Conservation (phyloP, 192 early-diverging fungal genomes). For the Geosiphon pyriformis region DNA sequence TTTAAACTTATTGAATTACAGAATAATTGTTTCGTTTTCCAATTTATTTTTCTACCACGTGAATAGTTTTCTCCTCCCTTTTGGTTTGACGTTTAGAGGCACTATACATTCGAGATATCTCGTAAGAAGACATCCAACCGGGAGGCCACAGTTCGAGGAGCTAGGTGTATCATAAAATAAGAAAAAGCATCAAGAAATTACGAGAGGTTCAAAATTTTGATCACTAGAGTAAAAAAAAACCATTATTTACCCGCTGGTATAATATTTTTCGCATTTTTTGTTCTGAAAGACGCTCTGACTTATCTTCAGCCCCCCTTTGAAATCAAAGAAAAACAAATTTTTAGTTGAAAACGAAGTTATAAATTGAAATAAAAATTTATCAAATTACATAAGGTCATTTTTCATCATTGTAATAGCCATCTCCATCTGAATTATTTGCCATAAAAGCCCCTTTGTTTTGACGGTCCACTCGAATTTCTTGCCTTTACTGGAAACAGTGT, state of each 20-base stretch:
- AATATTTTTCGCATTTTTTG: slow-evolving; percentile 42
- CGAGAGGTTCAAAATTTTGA: too few species aligned
- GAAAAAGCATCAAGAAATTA: not conserved
- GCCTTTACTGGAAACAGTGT: not conserved
- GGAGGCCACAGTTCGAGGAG: slow-evolving; percentile 37
- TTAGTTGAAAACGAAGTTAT: too few species aligned
- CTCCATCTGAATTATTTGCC: slow-evolving; percentile 29
- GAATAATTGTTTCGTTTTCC: too few species aligned
- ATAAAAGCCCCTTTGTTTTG: slow-evolving; percentile 23
- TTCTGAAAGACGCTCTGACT: slow-evolving; percentile 11
- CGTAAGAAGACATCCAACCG: slow-evolving; percentile 48
- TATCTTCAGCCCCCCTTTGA: slow-evolving; percentile 10
- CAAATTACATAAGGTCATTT: slow-evolving; percentile 26
- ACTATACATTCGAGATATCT: slow-evolving; percentile 48
- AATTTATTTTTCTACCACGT: too few species aligned
- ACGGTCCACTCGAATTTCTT: slow-evolving; percentile 29
- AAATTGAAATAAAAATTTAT: not conserved
- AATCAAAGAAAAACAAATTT: not conserved
- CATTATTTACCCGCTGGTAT: slow-evolving; percentile 32
- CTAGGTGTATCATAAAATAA: slow-evolving; percentile 18
- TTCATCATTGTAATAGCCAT: slow-evolving; percentile 11
- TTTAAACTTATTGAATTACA: too few species aligned
- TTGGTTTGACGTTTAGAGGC: not conserved
- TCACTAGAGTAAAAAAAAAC: slow-evolving; percentile 6
- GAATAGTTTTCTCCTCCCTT: too few species aligned